Percentiles rank a stretch among this genome's conserved stretches.
Conservation (phyloP, 805 yeast species). For the Wickerhamiella sergipiensis region DNA sequence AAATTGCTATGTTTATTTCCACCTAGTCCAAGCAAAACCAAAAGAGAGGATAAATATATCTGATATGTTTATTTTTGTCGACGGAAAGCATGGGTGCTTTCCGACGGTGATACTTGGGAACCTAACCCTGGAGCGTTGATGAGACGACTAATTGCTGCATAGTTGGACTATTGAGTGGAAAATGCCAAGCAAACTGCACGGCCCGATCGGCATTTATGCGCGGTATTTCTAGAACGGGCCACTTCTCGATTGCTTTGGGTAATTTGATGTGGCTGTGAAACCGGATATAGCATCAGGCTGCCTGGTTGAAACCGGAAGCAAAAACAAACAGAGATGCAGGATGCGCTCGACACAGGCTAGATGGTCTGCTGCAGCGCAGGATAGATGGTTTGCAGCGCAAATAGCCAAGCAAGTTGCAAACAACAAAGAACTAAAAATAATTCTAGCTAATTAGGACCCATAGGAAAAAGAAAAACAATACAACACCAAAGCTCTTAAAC, state of each 20-base stretch:
- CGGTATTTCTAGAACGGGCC: not conserved
- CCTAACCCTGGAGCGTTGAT: not conserved
- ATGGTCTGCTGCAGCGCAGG: too few relatives aligned
- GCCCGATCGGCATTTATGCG: not conserved
- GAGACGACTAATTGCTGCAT: not conserved
- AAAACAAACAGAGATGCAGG: not conserved
- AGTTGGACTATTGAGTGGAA: not conserved
- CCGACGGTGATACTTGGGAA: too few relatives aligned
- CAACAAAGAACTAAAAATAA: too few relatives aligned
- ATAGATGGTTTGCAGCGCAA: too few relatives aligned
- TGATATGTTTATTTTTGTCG: too few relatives aligned
- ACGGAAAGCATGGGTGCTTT: too few relatives aligned
- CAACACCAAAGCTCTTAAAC: constrained; percentile 74
- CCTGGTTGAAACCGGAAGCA: not conserved
- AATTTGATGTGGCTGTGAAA: not conserved
- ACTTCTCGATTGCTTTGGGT: not conserved
- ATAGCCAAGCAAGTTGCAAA: too few relatives aligned
- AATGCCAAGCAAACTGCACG: not conserved
- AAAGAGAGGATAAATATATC: too few relatives aligned
- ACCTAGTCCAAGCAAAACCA: too few relatives aligned
- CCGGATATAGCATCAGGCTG: not conserved
- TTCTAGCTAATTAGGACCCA: constrained; percentile 22
- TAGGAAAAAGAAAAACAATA: constrained; percentile 37
- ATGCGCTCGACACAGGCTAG: too few relatives aligned
- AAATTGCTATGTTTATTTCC: too few relatives aligned